Evolutionary conservation across 352 stramenopile species (phyloP).

Genomic region (Pythium plurisporium): DNA sequence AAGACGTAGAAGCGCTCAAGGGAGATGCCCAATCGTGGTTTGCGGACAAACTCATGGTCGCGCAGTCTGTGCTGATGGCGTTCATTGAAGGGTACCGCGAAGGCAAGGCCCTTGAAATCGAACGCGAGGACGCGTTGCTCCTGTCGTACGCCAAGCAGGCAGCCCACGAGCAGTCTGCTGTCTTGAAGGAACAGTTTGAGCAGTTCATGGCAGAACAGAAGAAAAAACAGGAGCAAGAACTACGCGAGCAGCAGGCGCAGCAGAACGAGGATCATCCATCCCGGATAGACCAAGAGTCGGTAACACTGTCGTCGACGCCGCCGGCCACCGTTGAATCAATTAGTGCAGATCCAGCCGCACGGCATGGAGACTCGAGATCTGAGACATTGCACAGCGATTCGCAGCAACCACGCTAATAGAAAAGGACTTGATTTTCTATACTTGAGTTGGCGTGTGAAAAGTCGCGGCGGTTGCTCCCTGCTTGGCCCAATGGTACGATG

Average conservation of each 20-base stretch:
- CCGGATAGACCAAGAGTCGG: background rate
- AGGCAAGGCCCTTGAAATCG: slow-evolving; percentile 72
- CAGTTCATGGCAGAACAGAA: slow-evolving; percentile 58
- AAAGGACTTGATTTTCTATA: background rate
- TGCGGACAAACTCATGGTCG: slow-evolving; percentile 80
- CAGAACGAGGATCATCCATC: background rate
- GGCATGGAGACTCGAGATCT: too few species aligned
- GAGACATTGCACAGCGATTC: background rate
- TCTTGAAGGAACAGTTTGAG: slow-evolving; percentile 66
- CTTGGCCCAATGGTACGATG: background rate
- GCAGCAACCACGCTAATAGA: slow-evolving; percentile 3
- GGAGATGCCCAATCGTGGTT: slow-evolving; percentile 68
- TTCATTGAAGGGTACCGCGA: slow-evolving; percentile 82
- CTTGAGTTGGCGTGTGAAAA: slow-evolving; percentile 6
- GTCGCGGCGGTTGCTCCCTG: slow-evolving; percentile 2
- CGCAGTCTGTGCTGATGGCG: slow-evolving; percentile 70
- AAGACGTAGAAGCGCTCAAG: slow-evolving; percentile 65
- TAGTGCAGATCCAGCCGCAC: background rate
- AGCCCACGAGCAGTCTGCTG: slow-evolving; percentile 67
- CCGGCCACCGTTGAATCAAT: too few species aligned
- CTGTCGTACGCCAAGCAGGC: slow-evolving; percentile 74
- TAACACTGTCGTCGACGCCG: too few species aligned
- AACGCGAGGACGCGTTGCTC: slow-evolving; percentile 66
- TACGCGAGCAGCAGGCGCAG: background rate
- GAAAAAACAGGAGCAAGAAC: slow-evolving; percentile 40